These are phyloP conservation scores for Colletotrichum gloeosporioides DNA, from an alignment of 2,329 filamentous ascomycete genomes.

Conservation along the genomic window DNA sequence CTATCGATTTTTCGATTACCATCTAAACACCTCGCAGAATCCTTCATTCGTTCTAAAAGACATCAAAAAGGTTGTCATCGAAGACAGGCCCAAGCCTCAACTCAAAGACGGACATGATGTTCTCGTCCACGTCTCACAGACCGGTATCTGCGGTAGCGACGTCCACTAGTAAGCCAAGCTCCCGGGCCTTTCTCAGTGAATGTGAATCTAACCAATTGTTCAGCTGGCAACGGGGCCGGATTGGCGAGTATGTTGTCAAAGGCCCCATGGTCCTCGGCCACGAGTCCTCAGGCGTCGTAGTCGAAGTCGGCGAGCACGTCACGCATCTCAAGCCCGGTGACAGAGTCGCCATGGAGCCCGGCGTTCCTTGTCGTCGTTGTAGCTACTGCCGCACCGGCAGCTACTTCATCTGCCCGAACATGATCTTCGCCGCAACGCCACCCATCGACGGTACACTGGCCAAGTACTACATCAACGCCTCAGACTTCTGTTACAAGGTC, in stretches of 20 bases:
- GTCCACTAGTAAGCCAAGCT: background rate
- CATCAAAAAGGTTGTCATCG: background rate
- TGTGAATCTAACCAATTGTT: background rate
- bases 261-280: background rate
- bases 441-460: background rate
- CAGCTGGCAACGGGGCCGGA: background rate
- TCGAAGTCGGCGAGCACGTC: background rate
- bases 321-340: background rate
- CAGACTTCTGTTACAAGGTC: background rate
- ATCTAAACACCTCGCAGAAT: background rate
- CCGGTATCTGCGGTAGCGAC: background rate
- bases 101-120: background rate
- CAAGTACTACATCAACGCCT: background rate
- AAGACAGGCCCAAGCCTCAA: background rate
- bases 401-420: background rate
- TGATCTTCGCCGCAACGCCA: background rate
- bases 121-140: background rate
- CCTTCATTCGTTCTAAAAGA: background rate
- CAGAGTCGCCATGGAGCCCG: background rate
- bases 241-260: background rate
- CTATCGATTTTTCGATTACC: accelerated
- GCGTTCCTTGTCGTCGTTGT: background rate
- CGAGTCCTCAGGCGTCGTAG: background rate
- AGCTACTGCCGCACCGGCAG: background rate
- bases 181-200: background rate